Conservation (phyloP, 768 basidiomycete genomes). For the Leucosporidium scottii region DNA sequence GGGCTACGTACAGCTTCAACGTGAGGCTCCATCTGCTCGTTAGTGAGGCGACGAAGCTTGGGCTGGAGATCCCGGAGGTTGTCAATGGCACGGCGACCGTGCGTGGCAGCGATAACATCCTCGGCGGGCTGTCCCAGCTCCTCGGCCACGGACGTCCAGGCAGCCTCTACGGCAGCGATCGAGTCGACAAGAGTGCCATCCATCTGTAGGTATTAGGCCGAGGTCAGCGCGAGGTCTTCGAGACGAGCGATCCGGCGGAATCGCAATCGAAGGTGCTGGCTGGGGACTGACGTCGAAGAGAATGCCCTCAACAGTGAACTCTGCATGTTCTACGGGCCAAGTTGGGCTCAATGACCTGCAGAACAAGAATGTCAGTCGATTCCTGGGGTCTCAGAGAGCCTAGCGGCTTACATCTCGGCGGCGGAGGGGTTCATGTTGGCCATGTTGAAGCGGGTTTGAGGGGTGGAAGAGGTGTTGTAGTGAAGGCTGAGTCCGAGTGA, state of each 20-base stretch:
- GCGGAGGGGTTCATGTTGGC: background rate
- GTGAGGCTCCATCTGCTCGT: conserved; percentile 36
- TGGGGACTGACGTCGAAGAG: conserved; percentile 47
- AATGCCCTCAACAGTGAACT: conserved; percentile 9
- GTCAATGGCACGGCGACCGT: conserved; percentile 69
- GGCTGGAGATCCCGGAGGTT: conserved; percentile 52
- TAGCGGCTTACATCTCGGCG: too few species aligned
- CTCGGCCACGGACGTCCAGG: conserved; percentile 64
- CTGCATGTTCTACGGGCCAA: conserved; percentile 20
- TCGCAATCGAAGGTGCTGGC: too few species aligned
- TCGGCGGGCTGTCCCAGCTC: conserved; percentile 63
- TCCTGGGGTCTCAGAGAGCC: too few species aligned
- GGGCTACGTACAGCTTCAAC: conserved; percentile 28
- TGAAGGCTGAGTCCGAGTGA: background rate
- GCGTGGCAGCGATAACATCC: conserved; percentile 65
- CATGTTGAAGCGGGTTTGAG: background rate
- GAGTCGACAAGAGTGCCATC: conserved; percentile 59
- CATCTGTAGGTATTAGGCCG: background rate
- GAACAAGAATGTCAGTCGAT: background rate
- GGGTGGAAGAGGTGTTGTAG: too few species aligned
- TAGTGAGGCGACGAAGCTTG: conserved; percentile 32
- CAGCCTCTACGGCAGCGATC: conserved; percentile 65
- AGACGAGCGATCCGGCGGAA: background rate
- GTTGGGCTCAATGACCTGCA: conserved; percentile 11
- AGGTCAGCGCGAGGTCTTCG: background rate